Evolutionary conservation across 208 protist species (phyloP), one percentile per base, ranked within the genome.

Genomic region (Tetramitus jugosus): DNA sequence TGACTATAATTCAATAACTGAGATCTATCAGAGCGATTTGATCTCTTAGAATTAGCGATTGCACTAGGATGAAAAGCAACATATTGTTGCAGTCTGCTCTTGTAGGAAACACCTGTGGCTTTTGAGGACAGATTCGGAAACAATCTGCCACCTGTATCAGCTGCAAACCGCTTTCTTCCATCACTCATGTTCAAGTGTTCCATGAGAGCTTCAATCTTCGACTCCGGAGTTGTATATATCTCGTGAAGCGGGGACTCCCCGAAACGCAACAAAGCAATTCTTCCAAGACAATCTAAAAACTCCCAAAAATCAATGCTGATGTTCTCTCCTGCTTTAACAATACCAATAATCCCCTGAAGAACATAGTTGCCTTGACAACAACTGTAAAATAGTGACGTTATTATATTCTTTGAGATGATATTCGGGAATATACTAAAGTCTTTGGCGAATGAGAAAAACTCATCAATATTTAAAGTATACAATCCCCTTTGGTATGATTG

Each of bases 201-300:
- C 33, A 69, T 17, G 10, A 69, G 26, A 0, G 26, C 62, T 69
- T 69, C 62, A 26, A 69, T 69, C 39, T 69, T 69, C n/a, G 20
- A 29, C 14, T 20, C 8, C 1, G 62, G 2, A 69, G 62, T 69
- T 69, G 37, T 39, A 37, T 69, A 69, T 7, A 69, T 26, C 1
- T 69, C 62, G 29, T 37, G 13, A 13, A 69, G 35, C 8, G 62
- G 33, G 1, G 62, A 26, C 10, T 69, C 62, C 3, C 62, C 33
- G 26, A 31, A 69, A 13, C 43, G 20, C 13, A 29, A 13, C 29
- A 69, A 40, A 31, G 62, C 62, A n/a, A 69, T 69, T 43, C 62
- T 69, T 45, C 62, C 62, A 26, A 69, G 62, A n/a, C 62, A 69
- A 6, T 69, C 62, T 29, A 69, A 69, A 40, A 69, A 69, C 26